Conservation (phyloP, 495 filamentous ascomycete species). For the Penicillium arizonense region DNA sequence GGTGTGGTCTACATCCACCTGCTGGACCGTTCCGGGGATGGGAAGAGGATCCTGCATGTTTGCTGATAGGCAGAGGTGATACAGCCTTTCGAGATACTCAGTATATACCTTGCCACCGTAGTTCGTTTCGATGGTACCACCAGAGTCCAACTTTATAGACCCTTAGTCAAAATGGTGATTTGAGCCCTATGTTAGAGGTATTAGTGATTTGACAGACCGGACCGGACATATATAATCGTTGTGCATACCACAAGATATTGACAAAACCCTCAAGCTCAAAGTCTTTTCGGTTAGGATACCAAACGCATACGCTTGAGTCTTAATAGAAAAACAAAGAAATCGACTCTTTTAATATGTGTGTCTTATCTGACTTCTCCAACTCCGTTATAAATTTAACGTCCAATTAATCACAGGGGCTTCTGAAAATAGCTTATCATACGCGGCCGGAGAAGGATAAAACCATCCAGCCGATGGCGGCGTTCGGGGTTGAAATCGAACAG, state of each 20-base stretch:
- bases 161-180: no score
- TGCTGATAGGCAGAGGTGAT: neutral
- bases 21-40: constrained; percentile 38
- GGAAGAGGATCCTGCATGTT: neutral
- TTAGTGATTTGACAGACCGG: no score
- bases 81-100: neutral
- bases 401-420: neutral
- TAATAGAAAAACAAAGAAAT: neutral
- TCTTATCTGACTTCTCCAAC: neutral
- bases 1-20: constrained; percentile 33
- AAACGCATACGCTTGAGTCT: neutral
- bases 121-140: neutral
- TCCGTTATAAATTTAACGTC: neutral
- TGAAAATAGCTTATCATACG: neutral
- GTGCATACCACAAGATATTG: no score
- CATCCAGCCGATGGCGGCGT: neutral
- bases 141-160: no score
- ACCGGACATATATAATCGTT: no score
- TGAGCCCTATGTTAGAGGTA: no score
- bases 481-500: neutral
- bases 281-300: neutral
- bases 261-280: no score
- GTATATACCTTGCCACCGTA: neutral
- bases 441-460: neutral
- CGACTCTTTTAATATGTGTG: neutral